These are phyloP conservation scores for Microsporum canis DNA, from an alignment of 2,329 filamentous ascomycete genomes.

Conservation along the genomic window DNA sequence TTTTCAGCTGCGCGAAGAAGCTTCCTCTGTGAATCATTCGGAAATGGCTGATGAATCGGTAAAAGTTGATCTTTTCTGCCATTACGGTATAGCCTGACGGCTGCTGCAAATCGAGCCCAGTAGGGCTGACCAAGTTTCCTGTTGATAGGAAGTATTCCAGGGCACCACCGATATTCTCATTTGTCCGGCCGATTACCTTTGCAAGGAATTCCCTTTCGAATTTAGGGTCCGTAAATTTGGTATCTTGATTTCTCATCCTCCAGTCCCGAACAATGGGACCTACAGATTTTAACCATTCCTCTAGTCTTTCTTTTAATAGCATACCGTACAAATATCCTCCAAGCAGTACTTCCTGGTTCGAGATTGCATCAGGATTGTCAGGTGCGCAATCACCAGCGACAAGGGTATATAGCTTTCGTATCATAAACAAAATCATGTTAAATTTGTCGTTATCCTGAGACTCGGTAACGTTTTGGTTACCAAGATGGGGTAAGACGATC, in stretches of 20 bases:
- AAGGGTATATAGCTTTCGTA: conserved; percentile 84
- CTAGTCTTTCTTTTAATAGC: conserved; percentile 87
- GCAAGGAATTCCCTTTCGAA: conserved; percentile 71
- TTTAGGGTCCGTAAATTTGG: conserved; percentile 58
- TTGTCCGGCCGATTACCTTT: conserved; percentile 67
- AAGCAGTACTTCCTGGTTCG: conserved; percentile 89
- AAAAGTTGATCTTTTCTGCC: conserved; percentile 97
- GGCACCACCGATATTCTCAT: conserved; percentile 75
- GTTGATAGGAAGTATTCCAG: conserved; percentile 95
- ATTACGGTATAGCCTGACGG: conserved; percentile 91
- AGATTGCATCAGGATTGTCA: conserved; percentile 92
- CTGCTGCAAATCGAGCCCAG: conserved; percentile 88
- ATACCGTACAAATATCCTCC: conserved; percentile 90
- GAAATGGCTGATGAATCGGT: conserved; percentile 97
- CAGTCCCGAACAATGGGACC: conserved; percentile 44
- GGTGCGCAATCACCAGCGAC: conserved; percentile 85
- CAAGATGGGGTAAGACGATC: conserved; percentile 84
- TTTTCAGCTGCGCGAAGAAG: conserved; percentile 96
- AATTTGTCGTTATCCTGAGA: conserved; percentile 86
- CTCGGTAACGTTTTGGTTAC: conserved; percentile 71
- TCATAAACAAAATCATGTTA: conserved; percentile 88
- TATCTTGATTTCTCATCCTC: conserved; percentile 40
- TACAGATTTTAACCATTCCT: conserved; percentile 72
- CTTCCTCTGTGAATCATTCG: conserved; percentile 98
- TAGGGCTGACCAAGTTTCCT: conserved; percentile 82